These are phyloP conservation scores for Elymus sibiricus DNA, from an alignment of 176 grass and related monocot genomes.

Conservation along the genomic window DNA sequence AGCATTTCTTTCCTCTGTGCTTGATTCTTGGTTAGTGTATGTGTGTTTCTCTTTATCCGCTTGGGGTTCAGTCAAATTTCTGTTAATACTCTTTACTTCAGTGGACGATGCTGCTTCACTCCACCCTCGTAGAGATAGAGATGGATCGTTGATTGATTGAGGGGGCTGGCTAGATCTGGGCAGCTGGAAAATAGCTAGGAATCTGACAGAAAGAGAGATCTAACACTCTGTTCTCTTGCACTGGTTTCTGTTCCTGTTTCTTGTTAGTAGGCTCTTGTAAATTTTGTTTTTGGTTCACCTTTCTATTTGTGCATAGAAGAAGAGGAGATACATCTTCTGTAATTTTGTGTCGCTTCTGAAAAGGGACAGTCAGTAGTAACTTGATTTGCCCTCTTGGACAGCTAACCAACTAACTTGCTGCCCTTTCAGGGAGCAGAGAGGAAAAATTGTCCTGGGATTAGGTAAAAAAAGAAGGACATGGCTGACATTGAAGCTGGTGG, in stretches of 20 bases:
- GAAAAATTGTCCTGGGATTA: background rate
- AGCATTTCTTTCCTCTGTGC: background rate
- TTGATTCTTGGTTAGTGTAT: background rate
- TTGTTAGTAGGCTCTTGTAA: background rate
- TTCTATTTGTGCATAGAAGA: background rate
- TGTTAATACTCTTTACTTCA: background rate
- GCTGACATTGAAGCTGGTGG: constrained; percentile 25
- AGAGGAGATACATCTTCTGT: background rate
- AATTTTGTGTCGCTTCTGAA: background rate
- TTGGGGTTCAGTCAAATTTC: background rate
- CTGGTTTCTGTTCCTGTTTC: background rate
- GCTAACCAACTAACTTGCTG: background rate
- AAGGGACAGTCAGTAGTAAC: background rate
- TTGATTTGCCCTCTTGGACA: background rate
- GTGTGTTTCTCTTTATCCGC: background rate
- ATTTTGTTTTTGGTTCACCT: background rate
- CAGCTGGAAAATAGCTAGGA: background rate
- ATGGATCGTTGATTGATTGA: too few relatives aligned
- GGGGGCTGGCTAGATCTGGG: constrained; percentile 20
- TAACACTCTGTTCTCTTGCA: background rate
- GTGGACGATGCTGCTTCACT: background rate
- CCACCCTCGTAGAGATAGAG: background rate
- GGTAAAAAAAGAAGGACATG: constrained; percentile 8
- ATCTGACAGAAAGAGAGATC: background rate
- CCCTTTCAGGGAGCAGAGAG: background rate